Conservation (phyloP, 2,329 filamentous ascomycete genomes). For the Xylariales sp. region DNA sequence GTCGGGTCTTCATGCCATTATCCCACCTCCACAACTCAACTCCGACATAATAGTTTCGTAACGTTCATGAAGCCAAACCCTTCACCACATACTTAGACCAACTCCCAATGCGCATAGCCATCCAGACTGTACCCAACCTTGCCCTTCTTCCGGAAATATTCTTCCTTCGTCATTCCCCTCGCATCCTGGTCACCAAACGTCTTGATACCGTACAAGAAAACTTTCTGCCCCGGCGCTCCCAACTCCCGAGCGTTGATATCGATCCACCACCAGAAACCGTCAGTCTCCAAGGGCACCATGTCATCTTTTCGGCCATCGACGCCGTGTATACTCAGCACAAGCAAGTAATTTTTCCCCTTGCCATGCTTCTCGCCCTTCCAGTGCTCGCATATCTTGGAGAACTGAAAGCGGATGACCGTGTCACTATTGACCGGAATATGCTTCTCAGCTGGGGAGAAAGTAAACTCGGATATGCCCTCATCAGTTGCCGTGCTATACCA, state of each 20-base stretch:
- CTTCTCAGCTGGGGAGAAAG: slow-evolving; percentile 56
- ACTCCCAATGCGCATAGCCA: slow-evolving; percentile 4
- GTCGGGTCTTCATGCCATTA: too few species aligned
- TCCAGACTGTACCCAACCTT: slow-evolving; percentile 34
- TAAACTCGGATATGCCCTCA: slow-evolving; percentile 51
- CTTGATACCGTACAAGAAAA: slow-evolving; percentile 58
- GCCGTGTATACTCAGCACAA: slow-evolving; percentile 64
- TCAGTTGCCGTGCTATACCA: slow-evolving; percentile 40
- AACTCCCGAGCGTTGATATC: slow-evolving; percentile 66
- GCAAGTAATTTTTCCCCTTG: slow-evolving; percentile 59
- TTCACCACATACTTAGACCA: slow-evolving; percentile 6
- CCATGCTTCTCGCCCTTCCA: slow-evolving; percentile 72
- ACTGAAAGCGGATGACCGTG: slow-evolving; percentile 68
- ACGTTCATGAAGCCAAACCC: too few species aligned
- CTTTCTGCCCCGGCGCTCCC: slow-evolving; percentile 63
- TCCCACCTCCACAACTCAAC: too few species aligned
- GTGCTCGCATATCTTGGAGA: slow-evolving; percentile 74
- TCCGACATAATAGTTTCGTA: too few species aligned
- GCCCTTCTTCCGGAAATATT: slow-evolving; percentile 39
- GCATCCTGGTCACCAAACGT: slow-evolving; percentile 41
- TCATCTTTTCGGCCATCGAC: slow-evolving; percentile 64
- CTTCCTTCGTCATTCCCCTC: slow-evolving; percentile 43
- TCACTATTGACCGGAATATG: slow-evolving; percentile 56
- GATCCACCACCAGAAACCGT: slow-evolving; percentile 75
- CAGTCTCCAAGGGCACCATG: slow-evolving; percentile 67